Base-by-base conservation (phyloP, 306 rosid species). In the Vigna angularis region DNA sequence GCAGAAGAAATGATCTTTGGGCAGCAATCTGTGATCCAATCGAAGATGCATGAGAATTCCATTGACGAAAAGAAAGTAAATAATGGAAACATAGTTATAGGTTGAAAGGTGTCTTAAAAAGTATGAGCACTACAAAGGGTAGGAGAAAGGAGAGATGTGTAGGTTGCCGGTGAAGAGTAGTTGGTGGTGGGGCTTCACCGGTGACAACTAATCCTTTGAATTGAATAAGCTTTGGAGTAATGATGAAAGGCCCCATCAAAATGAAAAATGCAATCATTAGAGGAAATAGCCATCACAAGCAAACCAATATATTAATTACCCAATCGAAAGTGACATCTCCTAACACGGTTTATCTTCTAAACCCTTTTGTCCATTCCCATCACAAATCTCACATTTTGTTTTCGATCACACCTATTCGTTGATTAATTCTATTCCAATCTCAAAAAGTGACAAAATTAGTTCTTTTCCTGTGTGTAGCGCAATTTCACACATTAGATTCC, bases 161-260 rank as follows among this genome's bases (percentile, higher is more conserved):
- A 34, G 45, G 40, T 18, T 64, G 30, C 26, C 6, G 70, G 83
- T 66, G 75, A 70, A 59, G 72, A 22, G 70, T 45, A 47, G 74
- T 72, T 72, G 79, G 81, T 26, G 64, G 72, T 62, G 57, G 78
- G 63, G 28, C 11, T 68, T 53, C 61, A 24, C 63, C 26, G n/a
- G 74, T 44, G 70, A 53, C 85, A 82, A 55, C 78, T 24, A 76
- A 63, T 67, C 45, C 68, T 63, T 62, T 76, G 11, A 73, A 76
- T 28, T 59, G 42, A 13, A 59, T 62, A 38, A 53, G 42, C 32
- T 76, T 70, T 69, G 66, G 62, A 51, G 68, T 72, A 63, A 66
- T 72, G 75, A 24, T 24, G 48, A 72, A 17, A 64, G 78, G 70
- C 0, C 13, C 30, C 1, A 22, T 15, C 7, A 67, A 22, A 47